phyloP scores from a whole-genome alignment of 1,284 basidiomycete species.

The Ustilago hordei region DNA sequence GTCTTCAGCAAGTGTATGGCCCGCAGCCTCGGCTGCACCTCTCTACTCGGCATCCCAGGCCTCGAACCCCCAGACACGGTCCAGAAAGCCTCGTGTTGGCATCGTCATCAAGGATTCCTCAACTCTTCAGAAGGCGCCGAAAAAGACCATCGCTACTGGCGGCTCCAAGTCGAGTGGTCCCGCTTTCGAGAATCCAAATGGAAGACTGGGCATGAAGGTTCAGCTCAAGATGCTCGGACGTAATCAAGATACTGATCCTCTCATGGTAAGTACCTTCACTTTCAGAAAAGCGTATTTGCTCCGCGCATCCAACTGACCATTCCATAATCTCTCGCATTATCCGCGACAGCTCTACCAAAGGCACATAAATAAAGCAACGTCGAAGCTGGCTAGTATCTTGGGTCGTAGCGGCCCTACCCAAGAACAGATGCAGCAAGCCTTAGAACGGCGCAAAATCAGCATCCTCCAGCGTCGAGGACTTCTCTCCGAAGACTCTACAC shows the following conservation, averaged over 20 bases:
- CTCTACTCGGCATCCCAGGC: neutral
- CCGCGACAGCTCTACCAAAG: slow-evolving; percentile 51
- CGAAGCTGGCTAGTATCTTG: slow-evolving; percentile 54
- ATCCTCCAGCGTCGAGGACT: slow-evolving; percentile 31
- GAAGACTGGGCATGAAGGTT: slow-evolving; percentile 41
- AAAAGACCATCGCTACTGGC: slow-evolving; percentile 27
- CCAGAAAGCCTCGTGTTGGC: slow-evolving; percentile 44
- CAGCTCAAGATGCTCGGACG: slow-evolving; percentile 42
- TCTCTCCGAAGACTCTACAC: neutral
- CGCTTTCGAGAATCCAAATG: slow-evolving; percentile 20
- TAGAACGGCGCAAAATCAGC: slow-evolving; percentile 34
- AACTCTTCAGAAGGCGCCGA: neutral
- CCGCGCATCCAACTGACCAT: neutral
- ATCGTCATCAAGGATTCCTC: slow-evolving; percentile 41
- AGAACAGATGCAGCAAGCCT: slow-evolving; percentile 29
- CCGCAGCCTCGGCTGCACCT: slow-evolving; percentile 22
- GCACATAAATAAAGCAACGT: slow-evolving; percentile 55
- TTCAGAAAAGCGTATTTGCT: neutral
- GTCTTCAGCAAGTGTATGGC: slow-evolving; percentile 15
- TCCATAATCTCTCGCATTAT: no score
- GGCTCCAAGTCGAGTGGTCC: slow-evolving; percentile 5
- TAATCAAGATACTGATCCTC: slow-evolving; percentile 16
- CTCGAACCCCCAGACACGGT: slow-evolving; percentile 5
- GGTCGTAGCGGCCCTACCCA: slow-evolving; percentile 26
- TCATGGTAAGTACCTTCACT: slow-evolving; percentile 42